Base-by-base conservation (phyloP, 2,329 filamentous ascomycete species). In the Trichoderma arundinaceum region DNA sequence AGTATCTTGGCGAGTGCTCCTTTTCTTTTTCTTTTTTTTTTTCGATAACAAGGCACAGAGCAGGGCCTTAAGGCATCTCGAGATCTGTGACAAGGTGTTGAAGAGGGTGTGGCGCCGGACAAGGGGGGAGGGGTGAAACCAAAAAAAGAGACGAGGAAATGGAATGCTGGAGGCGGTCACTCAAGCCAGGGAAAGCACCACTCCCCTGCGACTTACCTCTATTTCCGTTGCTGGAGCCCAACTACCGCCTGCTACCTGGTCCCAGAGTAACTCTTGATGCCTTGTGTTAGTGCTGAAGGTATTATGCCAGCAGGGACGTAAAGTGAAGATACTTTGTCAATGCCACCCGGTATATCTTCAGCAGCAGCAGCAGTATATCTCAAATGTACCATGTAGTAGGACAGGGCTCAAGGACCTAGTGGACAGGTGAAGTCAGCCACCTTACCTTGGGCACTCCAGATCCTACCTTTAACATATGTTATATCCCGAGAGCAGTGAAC, bases 41-140 rank as follows among this genome's bases (percentile, higher is more conserved):
- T 33, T 52, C 32, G 49, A 52, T 17, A 13, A 9, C 49, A 53
- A 53, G 17, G 49, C 15, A 35, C 48, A 38, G 35, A 9, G 48
- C 22, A n/a, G 48, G 39, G 44, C 46, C 49, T 44, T 28, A 52
- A 19, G 17, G 28, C 38, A 62, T 62, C 59, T 53, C 59, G 39
- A 62, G 59, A 54, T 62, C 35, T 53, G 49, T 46, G 49, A 53
- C 39, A n/a, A 62, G 59, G 46, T 44, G 59, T 62, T 44, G 49
- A 41, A 28, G 17, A 62, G 59, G 59, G 59, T 53, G 59, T 62
- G 59, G 59, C 49, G n/a, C 52, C 35, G 49, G 46, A 53, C 35
- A 35, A 60, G 44, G 57, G 39, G 43, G 49, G 59, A 33, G 59
- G 59, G 59, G 59, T 62, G 49, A 38, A 62, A 39, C 28, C 44